Evolutionary conservation across 1,139 yeast species (phyloP).

Genomic region (Pichia sp.): DNA sequence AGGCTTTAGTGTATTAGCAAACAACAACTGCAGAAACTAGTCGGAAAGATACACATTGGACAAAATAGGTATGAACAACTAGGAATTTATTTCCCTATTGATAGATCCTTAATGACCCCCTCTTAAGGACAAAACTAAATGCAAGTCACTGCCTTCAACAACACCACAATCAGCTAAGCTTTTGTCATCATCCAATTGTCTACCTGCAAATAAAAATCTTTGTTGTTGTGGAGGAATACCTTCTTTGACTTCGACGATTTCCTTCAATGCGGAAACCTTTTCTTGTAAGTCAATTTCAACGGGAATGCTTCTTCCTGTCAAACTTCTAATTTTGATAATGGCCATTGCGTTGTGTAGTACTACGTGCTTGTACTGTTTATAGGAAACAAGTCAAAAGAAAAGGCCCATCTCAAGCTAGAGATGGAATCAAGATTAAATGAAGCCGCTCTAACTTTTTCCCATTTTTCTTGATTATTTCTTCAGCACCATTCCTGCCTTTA

Average conservation of each 20-base stretch:
- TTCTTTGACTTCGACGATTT: conserved; percentile 90
- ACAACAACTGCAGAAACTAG: too few relatives aligned
- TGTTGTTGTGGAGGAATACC: conserved; percentile 98
- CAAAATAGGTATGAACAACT: background rate
- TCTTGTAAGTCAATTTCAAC: conserved; percentile 4
- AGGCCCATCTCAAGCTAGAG: too few relatives aligned
- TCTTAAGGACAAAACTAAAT: conserved; percentile 81
- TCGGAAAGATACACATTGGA: too few relatives aligned
- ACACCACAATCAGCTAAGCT: conserved; percentile 64
- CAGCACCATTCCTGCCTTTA: background rate
- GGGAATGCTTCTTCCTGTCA: conserved; percentile 69
- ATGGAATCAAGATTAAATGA: background rate
- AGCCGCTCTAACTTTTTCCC: background rate
- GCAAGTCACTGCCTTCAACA: conserved; percentile 73
- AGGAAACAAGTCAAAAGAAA: background rate
- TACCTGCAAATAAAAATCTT: conserved; percentile 82
- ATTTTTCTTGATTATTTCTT: background rate
- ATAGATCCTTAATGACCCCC: conserved; percentile 47
- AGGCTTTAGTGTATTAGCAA: too few relatives aligned
- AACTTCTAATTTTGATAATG: conserved; percentile 37
- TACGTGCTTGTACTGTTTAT: too few relatives aligned
- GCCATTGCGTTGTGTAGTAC: conserved; percentile 14
- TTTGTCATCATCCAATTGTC: conserved; percentile 79
- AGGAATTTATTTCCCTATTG: background rate
- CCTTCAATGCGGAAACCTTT: conserved; percentile 70